Evolutionary conservation across 2,329 filamentous ascomycete species (phyloP), one percentile per base, ranked within the genome.

Genomic region (Thermoascus crustaceus): DNA sequence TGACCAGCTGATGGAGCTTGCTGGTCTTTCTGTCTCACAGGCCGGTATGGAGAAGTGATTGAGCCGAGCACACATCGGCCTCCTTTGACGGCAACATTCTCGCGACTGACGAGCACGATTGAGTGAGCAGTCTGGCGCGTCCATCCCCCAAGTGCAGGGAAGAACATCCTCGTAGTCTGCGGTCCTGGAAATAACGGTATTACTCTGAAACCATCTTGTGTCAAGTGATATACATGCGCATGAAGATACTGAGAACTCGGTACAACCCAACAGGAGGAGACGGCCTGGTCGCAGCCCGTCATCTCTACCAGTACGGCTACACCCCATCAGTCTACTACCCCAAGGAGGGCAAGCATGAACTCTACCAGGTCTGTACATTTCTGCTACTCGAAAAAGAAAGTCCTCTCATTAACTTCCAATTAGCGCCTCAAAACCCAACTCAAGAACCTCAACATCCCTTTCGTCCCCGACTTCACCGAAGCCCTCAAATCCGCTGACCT

Each of bases 1-100:
- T 37, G 91, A 96, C 56, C 91, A 98, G 63, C 70, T 98, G 32
- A 96, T 98, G 91, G 91, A 96, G 58, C 68, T 98, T 5, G 91
- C 91, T 27, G 91, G 91, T 0, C 72, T 98, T 0, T 88, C 87
- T 1, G 87, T 96, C 17, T 89, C 89, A 8, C 87, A 96, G 69
- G 87, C 83, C 33, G 79, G 86, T 88, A 56, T 7, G 38, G 21
- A 10, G 5, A 9, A 13, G 19, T 19, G 8, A 19, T 23, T 14
- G 7, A 16, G 20, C 14, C 5, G 21, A 5, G 26, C 10, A 11
- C 13, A 17, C n/a, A 29, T 4, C 4, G 5, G 16, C 11, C n/a
- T n/a, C n/a, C n/a, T n/a, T n/a, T n/a, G n/a, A n/a, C n/a, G 26
- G 18, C 14, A 7, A 29, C 26, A 16, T 29, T 17, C 26, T 14